Conservation (phyloP, 805 yeast genomes). For the Candida nemodendra region DNA sequence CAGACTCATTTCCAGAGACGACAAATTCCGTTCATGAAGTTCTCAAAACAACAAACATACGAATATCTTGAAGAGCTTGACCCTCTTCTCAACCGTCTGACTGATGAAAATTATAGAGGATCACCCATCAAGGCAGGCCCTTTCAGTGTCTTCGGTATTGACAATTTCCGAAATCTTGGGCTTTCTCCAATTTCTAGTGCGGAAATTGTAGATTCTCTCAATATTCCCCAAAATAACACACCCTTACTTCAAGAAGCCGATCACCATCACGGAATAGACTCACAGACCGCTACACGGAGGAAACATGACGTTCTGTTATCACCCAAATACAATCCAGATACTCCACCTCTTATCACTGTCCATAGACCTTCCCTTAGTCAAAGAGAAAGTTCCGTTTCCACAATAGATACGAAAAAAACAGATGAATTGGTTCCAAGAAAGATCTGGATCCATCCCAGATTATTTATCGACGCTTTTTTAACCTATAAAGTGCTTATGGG, state of each 20-base stretch:
- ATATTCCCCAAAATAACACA: slow-evolving; percentile 1
- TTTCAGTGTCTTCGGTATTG: slow-evolving; percentile 22
- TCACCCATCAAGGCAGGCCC: slow-evolving; percentile 34
- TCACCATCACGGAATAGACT: not conserved
- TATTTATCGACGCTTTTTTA: slow-evolving; percentile 30
- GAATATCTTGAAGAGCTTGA: slow-evolving; percentile 40
- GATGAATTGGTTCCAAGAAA: slow-evolving; percentile 25
- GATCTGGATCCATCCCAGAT: slow-evolving; percentile 35
- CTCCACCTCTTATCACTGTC: not conserved
- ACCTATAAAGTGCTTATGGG: slow-evolving; percentile 30
- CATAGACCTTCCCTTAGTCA: not conserved
- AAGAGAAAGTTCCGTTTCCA: not conserved
- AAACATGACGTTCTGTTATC: not conserved
- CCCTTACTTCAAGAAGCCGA: not conserved
- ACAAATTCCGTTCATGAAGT: slow-evolving; percentile 42
- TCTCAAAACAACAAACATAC: slow-evolving; percentile 36
- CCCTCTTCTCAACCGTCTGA: slow-evolving; percentile 31
- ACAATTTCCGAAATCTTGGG: not conserved
- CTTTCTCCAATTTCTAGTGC: not conserved
- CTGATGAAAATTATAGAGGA: slow-evolving; percentile 10
- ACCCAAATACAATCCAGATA: not conserved
- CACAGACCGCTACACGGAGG: not conserved
- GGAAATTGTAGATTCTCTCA: not conserved
- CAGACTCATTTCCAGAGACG: slow-evolving; percentile 40
- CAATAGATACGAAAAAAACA: not conserved